These are phyloP conservation scores for Penicillium nordicum DNA, from an alignment of 2,329 filamentous ascomycete species.

Conservation along the genomic window DNA sequence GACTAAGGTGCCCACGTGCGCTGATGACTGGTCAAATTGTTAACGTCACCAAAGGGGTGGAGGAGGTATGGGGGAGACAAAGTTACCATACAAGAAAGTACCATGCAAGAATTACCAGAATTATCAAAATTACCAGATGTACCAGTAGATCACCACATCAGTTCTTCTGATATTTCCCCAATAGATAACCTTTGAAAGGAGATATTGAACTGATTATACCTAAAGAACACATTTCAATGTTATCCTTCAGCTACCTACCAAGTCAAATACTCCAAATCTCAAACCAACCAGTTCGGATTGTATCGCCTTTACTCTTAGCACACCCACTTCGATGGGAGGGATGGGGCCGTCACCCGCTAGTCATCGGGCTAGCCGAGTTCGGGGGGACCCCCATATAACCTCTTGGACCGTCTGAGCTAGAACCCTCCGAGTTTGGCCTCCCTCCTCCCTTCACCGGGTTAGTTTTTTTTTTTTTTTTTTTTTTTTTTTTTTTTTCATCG, in stretches of 20 bases:
- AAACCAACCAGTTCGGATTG: not conserved
- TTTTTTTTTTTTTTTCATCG: not conserved
- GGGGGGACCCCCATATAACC: not conserved
- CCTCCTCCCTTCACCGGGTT: too few relatives aligned
- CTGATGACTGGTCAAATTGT: constrained; percentile 2
- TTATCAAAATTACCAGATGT: not conserved
- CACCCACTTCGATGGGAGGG: not conserved
- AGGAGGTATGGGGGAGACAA: not conserved
- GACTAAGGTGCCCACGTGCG: constrained; percentile 4
- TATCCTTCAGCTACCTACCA: not conserved
- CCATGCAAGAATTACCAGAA: not conserved
- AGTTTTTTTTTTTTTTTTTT: too few relatives aligned
- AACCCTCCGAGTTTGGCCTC: too few relatives aligned
- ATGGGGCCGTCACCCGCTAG: constrained; percentile 12
- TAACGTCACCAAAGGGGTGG: not conserved
- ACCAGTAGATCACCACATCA: not conserved
- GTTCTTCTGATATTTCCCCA: too few relatives aligned
- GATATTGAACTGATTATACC: not conserved
- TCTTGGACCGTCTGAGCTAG: too few relatives aligned
- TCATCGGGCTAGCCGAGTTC: constrained; percentile 9
- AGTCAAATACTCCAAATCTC: not conserved
- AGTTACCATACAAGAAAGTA: not conserved
- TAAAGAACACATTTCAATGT: not conserved
- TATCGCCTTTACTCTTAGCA: not conserved
- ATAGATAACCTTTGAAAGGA: not conserved